A percentile compares a stretch with the other conserved stretches of the same genome.
These are phyloP conservation scores for Hanseniaspora guilliermondii DNA, from an alignment of 805 yeast species.

Conservation along the genomic window DNA sequence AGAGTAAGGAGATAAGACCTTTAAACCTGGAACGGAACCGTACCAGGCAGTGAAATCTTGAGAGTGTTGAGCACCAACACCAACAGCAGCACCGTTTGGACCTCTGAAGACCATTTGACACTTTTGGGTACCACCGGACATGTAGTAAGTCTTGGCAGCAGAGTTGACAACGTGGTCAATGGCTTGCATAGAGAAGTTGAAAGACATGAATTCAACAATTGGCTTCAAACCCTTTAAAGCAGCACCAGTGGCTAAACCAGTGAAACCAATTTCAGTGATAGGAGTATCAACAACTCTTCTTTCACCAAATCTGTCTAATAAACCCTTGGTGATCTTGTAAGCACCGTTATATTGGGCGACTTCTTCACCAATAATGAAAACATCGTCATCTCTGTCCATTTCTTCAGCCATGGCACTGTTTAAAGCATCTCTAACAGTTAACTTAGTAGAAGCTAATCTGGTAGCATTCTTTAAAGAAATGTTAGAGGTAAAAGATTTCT, in stretches of 20 bases:
- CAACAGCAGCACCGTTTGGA: conserved; percentile 99
- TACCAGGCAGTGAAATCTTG: conserved; percentile 98
- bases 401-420: conserved; percentile 94
- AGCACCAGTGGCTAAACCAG: conserved; percentile 90
- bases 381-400: conserved; percentile 87
- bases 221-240: conserved; percentile 96
- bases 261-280: conserved; percentile 97
- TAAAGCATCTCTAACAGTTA: conserved; percentile 95
- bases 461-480: conserved; percentile 14
- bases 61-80: conserved; percentile 99
- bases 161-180: conserved; percentile 97
- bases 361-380: conserved; percentile 96
- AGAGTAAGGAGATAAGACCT: conserved; percentile 89
- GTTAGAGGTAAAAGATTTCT: conserved; percentile 13
- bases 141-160: conserved; percentile 95
- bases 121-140: conserved; percentile 98
- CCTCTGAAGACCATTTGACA: conserved; percentile 98
- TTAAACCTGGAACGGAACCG: conserved; percentile 94
- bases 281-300: conserved; percentile 92
- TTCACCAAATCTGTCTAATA: conserved; percentile 89
- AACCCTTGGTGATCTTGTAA: conserved; percentile 89
- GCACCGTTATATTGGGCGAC: conserved; percentile 99
- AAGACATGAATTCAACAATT: conserved; percentile 96
- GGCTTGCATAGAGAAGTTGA: conserved; percentile 99
- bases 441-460: conserved; percentile 28